phyloP scores from a whole-genome alignment of 2,329 filamentous ascomycete species.

The Trichoderma sp. region DNA sequence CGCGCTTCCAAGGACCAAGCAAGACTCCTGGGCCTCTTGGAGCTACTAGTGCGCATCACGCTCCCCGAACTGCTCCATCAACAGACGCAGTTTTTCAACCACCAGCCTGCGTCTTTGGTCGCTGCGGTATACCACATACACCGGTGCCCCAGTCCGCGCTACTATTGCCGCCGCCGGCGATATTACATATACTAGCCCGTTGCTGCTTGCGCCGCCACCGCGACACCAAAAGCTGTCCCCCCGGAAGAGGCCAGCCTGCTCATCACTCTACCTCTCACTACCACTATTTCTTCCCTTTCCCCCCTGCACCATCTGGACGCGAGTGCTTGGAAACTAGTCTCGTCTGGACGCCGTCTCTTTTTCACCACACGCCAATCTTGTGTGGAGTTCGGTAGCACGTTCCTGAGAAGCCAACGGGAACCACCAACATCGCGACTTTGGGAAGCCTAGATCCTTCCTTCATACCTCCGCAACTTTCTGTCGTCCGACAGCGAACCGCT shows the following conservation, averaged over 20 bases:
- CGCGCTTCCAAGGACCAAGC: conserved; percentile 29
- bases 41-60: conserved; percentile 28
- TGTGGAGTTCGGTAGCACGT: conserved; percentile 41
- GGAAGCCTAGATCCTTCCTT: conserved; percentile 33
- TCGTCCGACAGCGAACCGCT: conserved; percentile 5
- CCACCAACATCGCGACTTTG: conserved; percentile 39
- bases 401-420: conserved; percentile 40
- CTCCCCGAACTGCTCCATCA: conserved; percentile 22
- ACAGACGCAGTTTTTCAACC: conserved; percentile 22
- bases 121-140: conserved; percentile 18
- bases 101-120: conserved; percentile 13
- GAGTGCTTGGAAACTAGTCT: conserved; percentile 40
- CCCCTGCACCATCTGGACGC: conserved; percentile 37
- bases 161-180: conserved; percentile 41
- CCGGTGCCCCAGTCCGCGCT: conserved; percentile 35
- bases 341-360: conserved; percentile 38
- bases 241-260: conserved; percentile 31
- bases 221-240: conserved; percentile 34
- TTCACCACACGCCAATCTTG: conserved; percentile 32
- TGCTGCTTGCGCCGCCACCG: conserved; percentile 39
- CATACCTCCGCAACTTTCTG: conserved; percentile 29
- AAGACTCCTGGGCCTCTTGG: conserved; percentile 27
- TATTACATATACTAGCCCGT: conserved; percentile 38
- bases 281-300: conserved; percentile 29
- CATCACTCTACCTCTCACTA: conserved; percentile 29